Evolutionary conservation across 257 asterid genomes (phyloP), one percentile per base, ranked within the genome.

Genomic region (Pogostemon cablin): DNA sequence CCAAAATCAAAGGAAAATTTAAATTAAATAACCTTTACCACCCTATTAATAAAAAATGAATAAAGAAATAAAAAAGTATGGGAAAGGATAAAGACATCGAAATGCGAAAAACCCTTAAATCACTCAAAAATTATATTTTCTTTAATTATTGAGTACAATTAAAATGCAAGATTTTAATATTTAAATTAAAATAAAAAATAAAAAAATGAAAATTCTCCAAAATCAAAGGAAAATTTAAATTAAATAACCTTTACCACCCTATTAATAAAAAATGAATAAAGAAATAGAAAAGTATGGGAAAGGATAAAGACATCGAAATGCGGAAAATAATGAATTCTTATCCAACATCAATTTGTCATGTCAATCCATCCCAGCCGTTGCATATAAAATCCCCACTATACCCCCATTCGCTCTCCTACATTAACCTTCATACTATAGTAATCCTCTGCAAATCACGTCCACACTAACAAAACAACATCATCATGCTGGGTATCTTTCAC

Each of bases 401-500:
- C 62, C 32, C 35, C 61, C 79, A 39, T 4, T 11, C 41, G 5
- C 38, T 17, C 35, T 3, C 38, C 15, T 6, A 8, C 5, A 10
- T 10, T 42, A 0, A 4, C 8, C 41, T 7, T 20, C 10, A 3
- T 2, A 20, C 8, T 12, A 20, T 5, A 53, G 34, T 57, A 34
- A n/a, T n/a, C 32, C 32, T 10, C 1, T 12, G 15, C 7, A 39
- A 7, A 20, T 7, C 6, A 57, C 50, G 1, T 60, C 37, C 6
- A 60, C 3, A 60, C 7, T 5, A 3, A 60, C 12, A n/a, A 9
- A 35, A 9, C 9, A 53, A 32, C 57, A 63, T 25, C 32, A 25
- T 25, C 32, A 90, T 92, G 96, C 74, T 92, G 85, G 98, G 86
- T 0, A 90, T 92, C 62, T 92, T 92, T 69, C 90, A 90, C 69